Evolutionary conservation across 75 land plant genomes (phyloP).

Genomic region (Selaginella tamariscina): DNA sequence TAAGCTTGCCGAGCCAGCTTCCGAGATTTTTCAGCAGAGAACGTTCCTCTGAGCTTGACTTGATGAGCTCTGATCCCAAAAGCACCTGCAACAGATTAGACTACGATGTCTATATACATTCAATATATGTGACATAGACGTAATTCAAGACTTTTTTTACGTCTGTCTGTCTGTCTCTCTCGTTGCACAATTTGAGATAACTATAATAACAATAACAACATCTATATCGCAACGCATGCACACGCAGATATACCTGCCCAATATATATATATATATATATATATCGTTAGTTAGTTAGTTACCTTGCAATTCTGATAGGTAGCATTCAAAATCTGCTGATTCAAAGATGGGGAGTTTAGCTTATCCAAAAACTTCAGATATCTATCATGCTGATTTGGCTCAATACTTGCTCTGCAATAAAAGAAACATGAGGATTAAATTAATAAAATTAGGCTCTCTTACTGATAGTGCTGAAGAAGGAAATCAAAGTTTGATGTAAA

Average conservation of each 20-base stretch:
- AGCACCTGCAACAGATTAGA: conserved; percentile 49
- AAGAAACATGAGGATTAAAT: too few relatives aligned
- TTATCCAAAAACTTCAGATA: conserved; percentile 92
- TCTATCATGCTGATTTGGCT: conserved; percentile 87
- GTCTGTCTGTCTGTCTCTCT: too few relatives aligned
- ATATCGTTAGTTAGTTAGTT: too few relatives aligned
- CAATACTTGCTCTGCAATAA: conserved; percentile 95
- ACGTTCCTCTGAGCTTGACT: conserved; percentile 95
- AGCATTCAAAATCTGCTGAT: conserved; percentile 72
- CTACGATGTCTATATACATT: background rate
- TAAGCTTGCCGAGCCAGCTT: conserved; percentile 98
- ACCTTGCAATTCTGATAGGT: conserved; percentile 99
- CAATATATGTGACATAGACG: too few relatives aligned
- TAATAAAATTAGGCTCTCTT: background rate
- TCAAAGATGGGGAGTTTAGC: conserved; percentile 57
- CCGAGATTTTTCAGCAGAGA: conserved; percentile 92
- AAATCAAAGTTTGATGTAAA: background rate
- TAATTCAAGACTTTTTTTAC: too few relatives aligned
- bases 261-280: background rate
- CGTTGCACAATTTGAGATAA: too few relatives aligned
- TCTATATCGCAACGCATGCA: too few relatives aligned
- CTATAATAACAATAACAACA: too few relatives aligned
- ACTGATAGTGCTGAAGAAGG: background rate
- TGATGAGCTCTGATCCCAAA: conserved; percentile 85
- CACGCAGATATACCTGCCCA: too few relatives aligned